These are phyloP conservation scores for Phylloporus sp. DNA, from an alignment of 768 basidiomycete genomes.

Conservation along the genomic window DNA sequence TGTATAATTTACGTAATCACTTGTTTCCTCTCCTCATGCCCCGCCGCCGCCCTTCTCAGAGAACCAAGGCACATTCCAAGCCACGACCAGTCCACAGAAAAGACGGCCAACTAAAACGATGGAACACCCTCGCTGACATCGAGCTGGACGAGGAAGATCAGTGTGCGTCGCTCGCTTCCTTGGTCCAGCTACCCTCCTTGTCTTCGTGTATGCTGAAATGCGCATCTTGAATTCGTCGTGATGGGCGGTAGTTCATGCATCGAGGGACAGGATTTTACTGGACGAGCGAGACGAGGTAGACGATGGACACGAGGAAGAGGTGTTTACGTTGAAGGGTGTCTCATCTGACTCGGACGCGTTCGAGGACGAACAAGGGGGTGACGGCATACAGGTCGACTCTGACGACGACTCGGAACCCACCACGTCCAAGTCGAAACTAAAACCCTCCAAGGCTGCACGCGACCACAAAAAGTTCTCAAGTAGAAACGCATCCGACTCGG, in stretches of 20 bases:
- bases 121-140: constrained; percentile 64
- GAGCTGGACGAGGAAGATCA: constrained; percentile 76
- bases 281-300: constrained; percentile 49
- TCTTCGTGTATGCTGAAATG: constrained; percentile 3
- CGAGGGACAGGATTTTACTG: constrained; percentile 72
- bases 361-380: constrained; percentile 11
- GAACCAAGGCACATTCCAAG: constrained; percentile 33
- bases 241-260: constrained; percentile 54
- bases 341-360: constrained; percentile 24
- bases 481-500: constrained; percentile 18
- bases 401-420: neutral
- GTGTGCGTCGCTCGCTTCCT: constrained; percentile 48
- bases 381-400: constrained; percentile 23
- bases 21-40: constrained; percentile 35
- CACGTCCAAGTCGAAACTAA: constrained; percentile 12
- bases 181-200: no score
- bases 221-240: neutral
- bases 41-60: constrained; percentile 36
- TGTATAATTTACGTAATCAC: constrained; percentile 22
- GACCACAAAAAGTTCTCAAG: constrained; percentile 10
- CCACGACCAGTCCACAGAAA: constrained; percentile 46
- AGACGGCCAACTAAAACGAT: constrained; percentile 54
- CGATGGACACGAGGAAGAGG: constrained; percentile 65
- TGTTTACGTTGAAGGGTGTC: constrained; percentile 69
- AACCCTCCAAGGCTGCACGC: constrained; percentile 8